phyloP scores from a whole-genome alignment of 805 yeast genomes.

The Candida railenensis region DNA sequence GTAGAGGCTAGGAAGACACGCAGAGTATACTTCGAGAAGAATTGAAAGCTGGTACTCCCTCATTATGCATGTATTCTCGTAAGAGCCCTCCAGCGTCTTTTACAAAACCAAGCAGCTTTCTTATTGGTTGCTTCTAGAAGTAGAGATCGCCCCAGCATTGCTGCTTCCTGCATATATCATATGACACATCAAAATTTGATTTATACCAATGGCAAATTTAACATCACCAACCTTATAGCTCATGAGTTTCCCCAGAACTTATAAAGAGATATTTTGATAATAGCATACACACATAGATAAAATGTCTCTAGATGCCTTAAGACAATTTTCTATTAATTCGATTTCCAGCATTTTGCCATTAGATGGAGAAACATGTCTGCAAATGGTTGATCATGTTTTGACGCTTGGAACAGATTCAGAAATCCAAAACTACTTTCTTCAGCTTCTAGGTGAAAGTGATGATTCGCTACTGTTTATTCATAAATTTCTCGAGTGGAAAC shows the following conservation, averaged over 20 bases:
- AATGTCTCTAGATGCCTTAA: slow-evolving; percentile 11
- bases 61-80: too few relatives aligned
- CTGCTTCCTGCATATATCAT: background rate
- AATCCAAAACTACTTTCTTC: slow-evolving; percentile 51
- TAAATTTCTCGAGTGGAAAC: slow-evolving; percentile 40
- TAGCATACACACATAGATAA: background rate
- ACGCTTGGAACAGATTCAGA: slow-evolving; percentile 46
- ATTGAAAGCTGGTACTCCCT: too few relatives aligned
- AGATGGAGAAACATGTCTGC: slow-evolving; percentile 54
- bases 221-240: background rate
- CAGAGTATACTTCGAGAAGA: too few relatives aligned
- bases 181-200: background rate
- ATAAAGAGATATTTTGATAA: background rate
- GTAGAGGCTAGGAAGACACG: too few relatives aligned
- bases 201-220: background rate
- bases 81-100: background rate
- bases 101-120: too few relatives aligned
- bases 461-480: slow-evolving; percentile 48
- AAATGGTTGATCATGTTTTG: slow-evolving; percentile 55
- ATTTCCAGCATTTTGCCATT: slow-evolving; percentile 49
- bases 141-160: too few relatives aligned
- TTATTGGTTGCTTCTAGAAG: too few relatives aligned
- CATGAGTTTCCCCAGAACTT: too few relatives aligned
- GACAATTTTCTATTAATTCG: slow-evolving; percentile 25
- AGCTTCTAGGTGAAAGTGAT: slow-evolving; percentile 57